Evolutionary conservation across 2,329 filamentous ascomycete genomes (phyloP).

Genomic region (Diaporthe citriasiana): DNA sequence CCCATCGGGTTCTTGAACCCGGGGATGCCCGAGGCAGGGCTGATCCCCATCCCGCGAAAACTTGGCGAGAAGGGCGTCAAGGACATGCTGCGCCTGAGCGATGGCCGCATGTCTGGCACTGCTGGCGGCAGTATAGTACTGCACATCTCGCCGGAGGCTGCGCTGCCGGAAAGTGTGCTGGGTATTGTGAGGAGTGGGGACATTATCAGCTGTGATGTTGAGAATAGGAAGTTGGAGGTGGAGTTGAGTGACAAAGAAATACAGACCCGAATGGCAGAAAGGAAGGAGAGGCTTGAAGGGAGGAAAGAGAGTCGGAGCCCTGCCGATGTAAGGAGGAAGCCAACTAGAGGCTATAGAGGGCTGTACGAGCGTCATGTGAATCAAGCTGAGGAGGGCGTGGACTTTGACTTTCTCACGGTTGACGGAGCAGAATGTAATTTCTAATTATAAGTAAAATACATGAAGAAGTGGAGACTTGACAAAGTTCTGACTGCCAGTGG

Average conservation of each 20-base stretch:
- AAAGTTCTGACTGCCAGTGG: neutral
- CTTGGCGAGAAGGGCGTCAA: constrained; percentile 80
- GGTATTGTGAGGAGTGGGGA: constrained; percentile 84
- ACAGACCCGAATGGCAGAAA: constrained; percentile 68
- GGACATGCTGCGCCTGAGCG: constrained; percentile 88
- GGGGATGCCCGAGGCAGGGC: constrained; percentile 89
- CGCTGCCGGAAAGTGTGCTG: constrained; percentile 80
- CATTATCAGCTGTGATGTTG: constrained; percentile 82
- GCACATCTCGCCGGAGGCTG: constrained; percentile 89
- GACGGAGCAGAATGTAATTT: constrained; percentile 48
- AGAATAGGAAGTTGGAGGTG: constrained; percentile 69
- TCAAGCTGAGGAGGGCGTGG: constrained; percentile 70
- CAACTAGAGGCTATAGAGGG: constrained; percentile 69
- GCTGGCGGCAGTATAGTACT: constrained; percentile 91
- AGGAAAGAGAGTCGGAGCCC: constrained; percentile 46
- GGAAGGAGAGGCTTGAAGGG: constrained; percentile 55
- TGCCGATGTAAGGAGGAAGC: constrained; percentile 44
- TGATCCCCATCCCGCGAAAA: constrained; percentile 78
- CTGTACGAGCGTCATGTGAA: constrained; percentile 72
- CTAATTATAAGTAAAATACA: neutral
- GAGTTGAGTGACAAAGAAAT: constrained; percentile 81
- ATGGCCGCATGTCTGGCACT: constrained; percentile 89
- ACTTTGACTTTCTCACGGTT: constrained; percentile 74
- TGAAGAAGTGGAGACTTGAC: neutral
- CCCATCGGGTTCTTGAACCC: constrained; percentile 82